phyloP scores from a whole-genome alignment of 192 early-diverging fungal species.

The Mortierella claussenii region DNA sequence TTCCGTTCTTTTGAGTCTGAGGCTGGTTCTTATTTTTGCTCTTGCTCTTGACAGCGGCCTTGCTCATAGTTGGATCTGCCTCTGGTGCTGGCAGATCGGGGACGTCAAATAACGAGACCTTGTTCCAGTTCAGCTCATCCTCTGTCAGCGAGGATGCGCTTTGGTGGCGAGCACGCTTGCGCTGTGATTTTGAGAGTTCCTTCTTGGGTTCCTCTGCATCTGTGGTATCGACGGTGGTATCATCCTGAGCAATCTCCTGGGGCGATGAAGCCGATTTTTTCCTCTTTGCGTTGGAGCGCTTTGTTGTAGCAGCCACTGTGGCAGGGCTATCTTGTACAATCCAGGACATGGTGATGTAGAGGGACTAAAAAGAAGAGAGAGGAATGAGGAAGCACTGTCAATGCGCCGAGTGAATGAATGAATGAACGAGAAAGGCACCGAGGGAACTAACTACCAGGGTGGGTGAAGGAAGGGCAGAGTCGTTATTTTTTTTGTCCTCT shows the following conservation, averaged over 20 bases:
- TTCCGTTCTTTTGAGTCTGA: conserved; percentile 9
- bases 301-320: background rate
- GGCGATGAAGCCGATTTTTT: conserved; percentile 18
- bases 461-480: background rate
- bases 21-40: conserved; percentile 3
- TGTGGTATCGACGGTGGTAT: background rate
- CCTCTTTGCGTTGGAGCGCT: conserved; percentile 50
- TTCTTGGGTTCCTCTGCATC: conserved; percentile 9
- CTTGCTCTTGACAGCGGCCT: conserved; percentile 2
- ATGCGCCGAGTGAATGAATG: background rate
- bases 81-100: conserved; percentile 28
- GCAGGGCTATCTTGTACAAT: conserved; percentile 36
- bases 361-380: background rate
- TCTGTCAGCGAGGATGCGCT: conserved; percentile 12
- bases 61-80: conserved; percentile 5
- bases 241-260: background rate
- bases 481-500: background rate
- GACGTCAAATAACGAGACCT: conserved; percentile 29
- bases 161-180: conserved; percentile 48
- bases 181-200: conserved; percentile 47
- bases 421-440: background rate
- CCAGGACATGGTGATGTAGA: conserved; percentile 32
- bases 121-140: conserved; percentile 39
- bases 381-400: background rate
- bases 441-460: background rate